Evolutionary conservation across 768 basidiomycete species (phyloP), one percentile per base, ranked within the genome.

Genomic region (Leccinum broughii): DNA sequence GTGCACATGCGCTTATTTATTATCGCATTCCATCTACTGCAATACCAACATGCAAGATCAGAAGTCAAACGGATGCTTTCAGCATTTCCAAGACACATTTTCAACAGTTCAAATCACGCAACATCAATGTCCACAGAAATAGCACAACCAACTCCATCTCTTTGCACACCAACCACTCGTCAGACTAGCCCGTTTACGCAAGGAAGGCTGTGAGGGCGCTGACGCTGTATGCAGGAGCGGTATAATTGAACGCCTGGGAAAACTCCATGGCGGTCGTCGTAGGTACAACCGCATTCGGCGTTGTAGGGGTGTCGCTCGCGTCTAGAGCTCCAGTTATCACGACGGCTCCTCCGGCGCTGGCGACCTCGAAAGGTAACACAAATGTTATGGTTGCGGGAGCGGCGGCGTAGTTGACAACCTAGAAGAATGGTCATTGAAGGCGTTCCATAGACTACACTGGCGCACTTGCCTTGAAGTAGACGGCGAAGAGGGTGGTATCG

Each of bases 61-160:
- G 49, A 94, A 95, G 67, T 80, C 81, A 1, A 76, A 82, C 0
- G 83, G 81, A 15, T 85, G 89, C 65, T 65, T 91, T 17, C 58
- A 64, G 9, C 64, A 68, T 11, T 69, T 89, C 4, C 78, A 84
- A 65, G 52, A 62, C 6, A 59, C 76, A 15, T 86, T 79, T 61
- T 70, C 72, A 9, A 64, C 65, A 32, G 71, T 79, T 20, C 69
- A 76, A 44, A 46, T 58, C 4, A 7, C 75, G 15, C 67, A 60
- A 57, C 61, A 56, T 20, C 62, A 69, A 24, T 17, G 67, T 3
- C 60, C 17, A 0, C 39, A 39, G 17, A 17, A 17, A 39, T 7
- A 41, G 39, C 8, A 41, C 8, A 41, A 41, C 39, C 39, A 39
- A 39, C 14, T 9, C 39, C 39, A 17, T 39, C 3, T 39, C 41